A percentile compares a stretch with the other conserved stretches of the same genome.
Conservation (phyloP, 2,329 filamentous ascomycete species). For the Pestalotiopsis sp. region DNA sequence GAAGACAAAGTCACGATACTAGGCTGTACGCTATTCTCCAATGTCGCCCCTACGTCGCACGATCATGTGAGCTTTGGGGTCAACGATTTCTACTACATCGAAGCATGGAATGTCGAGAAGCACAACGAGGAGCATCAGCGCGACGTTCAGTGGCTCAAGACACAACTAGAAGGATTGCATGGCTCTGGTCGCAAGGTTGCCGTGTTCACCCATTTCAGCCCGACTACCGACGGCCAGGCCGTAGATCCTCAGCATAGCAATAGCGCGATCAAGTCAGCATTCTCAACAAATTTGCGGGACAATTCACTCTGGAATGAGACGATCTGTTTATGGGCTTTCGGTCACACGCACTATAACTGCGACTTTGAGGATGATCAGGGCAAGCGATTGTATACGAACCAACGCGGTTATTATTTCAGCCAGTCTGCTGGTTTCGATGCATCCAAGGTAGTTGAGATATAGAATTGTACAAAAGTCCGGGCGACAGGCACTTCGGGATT, state of each 20-base stretch:
- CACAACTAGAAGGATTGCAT: constrained; percentile 30
- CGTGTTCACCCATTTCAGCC: constrained; percentile 47
- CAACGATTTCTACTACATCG: constrained; percentile 55
- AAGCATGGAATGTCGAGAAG: constrained; percentile 38
- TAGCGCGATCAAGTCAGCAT: constrained; percentile 34
- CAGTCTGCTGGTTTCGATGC: neutral
- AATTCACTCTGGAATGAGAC: constrained; percentile 37
- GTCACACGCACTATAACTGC: constrained; percentile 53
- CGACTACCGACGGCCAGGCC: constrained; percentile 35
- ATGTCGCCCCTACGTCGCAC: constrained; percentile 39
- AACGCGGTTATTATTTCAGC: constrained; percentile 42
- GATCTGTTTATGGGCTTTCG: constrained; percentile 50
- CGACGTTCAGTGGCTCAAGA: constrained; percentile 49
- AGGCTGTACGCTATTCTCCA: constrained; percentile 54
- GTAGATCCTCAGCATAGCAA: constrained; percentile 36
- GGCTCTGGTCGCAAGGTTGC: constrained; percentile 31
- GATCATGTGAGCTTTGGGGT: constrained; percentile 44
- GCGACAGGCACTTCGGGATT: neutral
- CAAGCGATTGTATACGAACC: constrained; percentile 41
- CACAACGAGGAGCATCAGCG: constrained; percentile 40
- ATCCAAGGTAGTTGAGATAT: neutral
- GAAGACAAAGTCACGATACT: constrained; percentile 39
- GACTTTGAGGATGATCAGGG: constrained; percentile 35
- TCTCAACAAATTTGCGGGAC: constrained; percentile 41
- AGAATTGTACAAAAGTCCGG: neutral